Evolutionary conservation across 202 grass and related monocot genomes (phyloP), one percentile per base, ranked within the genome.

Genomic region (Schoenoplectus tabernaemontani): DNA sequence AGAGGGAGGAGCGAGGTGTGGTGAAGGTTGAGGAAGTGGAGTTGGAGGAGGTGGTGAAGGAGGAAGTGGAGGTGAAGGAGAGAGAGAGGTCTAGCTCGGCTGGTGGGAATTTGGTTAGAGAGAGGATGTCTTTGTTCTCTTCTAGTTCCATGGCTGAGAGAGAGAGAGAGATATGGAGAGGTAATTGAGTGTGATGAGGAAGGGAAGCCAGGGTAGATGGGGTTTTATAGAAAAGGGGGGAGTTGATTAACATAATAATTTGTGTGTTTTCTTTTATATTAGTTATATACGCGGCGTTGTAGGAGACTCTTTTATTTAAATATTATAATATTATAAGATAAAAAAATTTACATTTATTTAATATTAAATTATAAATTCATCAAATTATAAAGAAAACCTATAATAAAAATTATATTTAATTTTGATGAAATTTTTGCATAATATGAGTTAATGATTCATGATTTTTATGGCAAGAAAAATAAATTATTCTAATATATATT

Each of bases 1-100:
- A 92, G 86, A 90, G 84, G 24, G 90, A 88, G 22, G 87, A 90
- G 86, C 93, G 89, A 85, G 91, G 86, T 69, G 93, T 92, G 37
- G 93, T 86, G 84, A 90, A 85, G 16, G 90, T 90, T 70, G 93
- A 78, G 64, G 62, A 68, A 39, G 71, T 77, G 8, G 83, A 83
- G 89, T 77, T 84, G 22, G 89, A 87, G 12, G 88, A 93, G 48
- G 88, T 71, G 59, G 86, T 88, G 3, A 88, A 85, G 12, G 93
- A 90, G 44, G 90, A 69, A 0, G 93, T 89, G 30, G 87, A 92
- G 28, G 87, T 88, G 86, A 96, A 96, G 36, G 89, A 92, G 48
- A 90, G 78, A 65, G 78, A 62, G 5, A 64, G 28, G 42, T 80
- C 78, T 9, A 80, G 78, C 16, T 80, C 78, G 3, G 42, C 28